Conservation (phyloP, 768 basidiomycete genomes). For the Termitomyces sp. region DNA sequence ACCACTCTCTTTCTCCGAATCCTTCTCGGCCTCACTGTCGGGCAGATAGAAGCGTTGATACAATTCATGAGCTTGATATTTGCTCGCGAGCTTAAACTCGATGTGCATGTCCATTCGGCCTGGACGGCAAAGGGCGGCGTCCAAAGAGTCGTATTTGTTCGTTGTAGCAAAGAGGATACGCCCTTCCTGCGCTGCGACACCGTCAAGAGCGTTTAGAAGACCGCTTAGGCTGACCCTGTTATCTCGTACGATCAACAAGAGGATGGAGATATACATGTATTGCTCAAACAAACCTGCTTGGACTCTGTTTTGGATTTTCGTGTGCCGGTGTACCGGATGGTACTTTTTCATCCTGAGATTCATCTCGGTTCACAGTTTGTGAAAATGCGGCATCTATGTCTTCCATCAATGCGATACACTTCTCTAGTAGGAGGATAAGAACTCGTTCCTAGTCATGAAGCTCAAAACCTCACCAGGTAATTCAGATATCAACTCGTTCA, state of each 20-base stretch:
- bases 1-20: conserved; percentile 10
- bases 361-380: conserved; percentile 35
- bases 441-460: not conserved
- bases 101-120: conserved; percentile 80
- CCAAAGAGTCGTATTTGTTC: conserved; percentile 65
- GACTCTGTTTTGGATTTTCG: conserved; percentile 3
- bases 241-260: not conserved
- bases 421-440: conserved; percentile 22
- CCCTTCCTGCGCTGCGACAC: conserved; percentile 77
- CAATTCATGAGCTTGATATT: conserved; percentile 58
- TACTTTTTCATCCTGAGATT: not conserved
- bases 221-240: conserved; percentile 60
- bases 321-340: not conserved
- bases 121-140: conserved; percentile 69
- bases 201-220: conserved; percentile 74
- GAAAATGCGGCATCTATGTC: conserved; percentile 79
- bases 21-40: conserved; percentile 15
- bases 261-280: not conserved
- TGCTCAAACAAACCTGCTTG: conserved; percentile 7
- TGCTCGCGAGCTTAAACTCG: conserved; percentile 71
- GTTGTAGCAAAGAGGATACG: conserved; percentile 77
- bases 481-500: conserved; percentile 47
- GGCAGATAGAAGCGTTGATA: conserved; percentile 67
- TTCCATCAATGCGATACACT: conserved; percentile 76
- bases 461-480: conserved; percentile 42